Evolutionary conservation across 345 rosid species (phyloP), one percentile per base, ranked within the genome.

Genomic region (Arabis alpina): DNA sequence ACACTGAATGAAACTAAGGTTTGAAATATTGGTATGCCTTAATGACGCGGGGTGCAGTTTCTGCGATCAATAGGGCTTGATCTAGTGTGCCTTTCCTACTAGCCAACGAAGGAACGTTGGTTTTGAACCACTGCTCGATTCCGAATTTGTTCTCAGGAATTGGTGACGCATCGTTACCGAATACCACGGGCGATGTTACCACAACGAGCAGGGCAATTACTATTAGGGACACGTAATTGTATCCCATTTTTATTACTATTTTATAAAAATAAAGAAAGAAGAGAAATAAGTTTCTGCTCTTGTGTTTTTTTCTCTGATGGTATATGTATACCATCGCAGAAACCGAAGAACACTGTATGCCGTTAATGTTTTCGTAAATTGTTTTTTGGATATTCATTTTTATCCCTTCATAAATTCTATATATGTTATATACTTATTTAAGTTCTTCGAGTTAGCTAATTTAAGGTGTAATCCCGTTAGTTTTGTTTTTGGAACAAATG

Each of bases 21-120:
- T 39, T 23, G 27, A 10, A 28, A 43, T 19, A 19, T 32, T 9
- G 28, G 15, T 8, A 53, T 72, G 70, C 76, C 70, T 64, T 72
- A 12, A 64, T 72, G 64, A 72, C 23, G 28, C 34, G 49, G 9
- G 71, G 76, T 0, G 55, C n/a, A 55, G 76, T 39, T 64, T 72
- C 71, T 2, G 76, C 64, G 28, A 54, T n/a, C 23, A 73, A 40
- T 30, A 73, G 65, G 47, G 57, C 57, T 54, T 42, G 65, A 39
- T 73, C 64, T 48, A 64, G 25, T 10, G 59, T 73, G 50, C 8
- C 14, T 6, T 55, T 73, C 15, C 71, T 54, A 55, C 64, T 65
- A 63, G 70, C 65, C 71, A 73, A 65, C 34, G 64, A 45, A 47
- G 64, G 64, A n/a, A 54, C 76, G 32, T 64, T 73, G 71, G 65